Evolutionary conservation across 805 yeast species (phyloP).

Genomic region (Metschnikowia matae): DNA sequence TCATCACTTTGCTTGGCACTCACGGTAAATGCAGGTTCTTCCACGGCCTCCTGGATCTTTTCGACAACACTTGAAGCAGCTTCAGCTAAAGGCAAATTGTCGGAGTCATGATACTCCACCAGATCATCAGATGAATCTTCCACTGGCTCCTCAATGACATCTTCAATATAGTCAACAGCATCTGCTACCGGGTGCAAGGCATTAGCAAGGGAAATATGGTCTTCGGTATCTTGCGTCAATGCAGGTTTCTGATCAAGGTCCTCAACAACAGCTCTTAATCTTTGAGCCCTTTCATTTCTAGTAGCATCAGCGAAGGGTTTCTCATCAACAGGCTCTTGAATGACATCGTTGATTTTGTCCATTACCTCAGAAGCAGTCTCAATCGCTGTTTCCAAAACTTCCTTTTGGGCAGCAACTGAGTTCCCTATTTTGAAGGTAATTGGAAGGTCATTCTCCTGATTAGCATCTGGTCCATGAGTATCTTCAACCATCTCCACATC

Average conservation of each 20-base stretch:
- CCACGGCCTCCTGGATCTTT: neutral
- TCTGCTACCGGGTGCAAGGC: neutral
- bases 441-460: neutral
- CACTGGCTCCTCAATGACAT: neutral
- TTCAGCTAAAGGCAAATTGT: neutral
- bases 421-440: neutral
- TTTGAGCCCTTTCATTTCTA: neutral
- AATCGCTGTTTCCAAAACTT: neutral
- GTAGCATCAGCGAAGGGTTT: neutral
- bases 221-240: neutral
- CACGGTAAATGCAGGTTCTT: neutral
- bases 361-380: neutral
- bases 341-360: neutral
- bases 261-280: neutral
- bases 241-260: neutral
- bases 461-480: too few species aligned
- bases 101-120: neutral
- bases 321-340: constrained; percentile 3
- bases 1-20: neutral
- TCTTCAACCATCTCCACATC: neutral
- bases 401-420: neutral
- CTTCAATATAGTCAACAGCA: neutral
- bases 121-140: neutral
- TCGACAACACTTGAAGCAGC: neutral
- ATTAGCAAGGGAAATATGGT: neutral